phyloP scores from a whole-genome alignment of 148 eudicot species.

The Silene latifolia region DNA sequence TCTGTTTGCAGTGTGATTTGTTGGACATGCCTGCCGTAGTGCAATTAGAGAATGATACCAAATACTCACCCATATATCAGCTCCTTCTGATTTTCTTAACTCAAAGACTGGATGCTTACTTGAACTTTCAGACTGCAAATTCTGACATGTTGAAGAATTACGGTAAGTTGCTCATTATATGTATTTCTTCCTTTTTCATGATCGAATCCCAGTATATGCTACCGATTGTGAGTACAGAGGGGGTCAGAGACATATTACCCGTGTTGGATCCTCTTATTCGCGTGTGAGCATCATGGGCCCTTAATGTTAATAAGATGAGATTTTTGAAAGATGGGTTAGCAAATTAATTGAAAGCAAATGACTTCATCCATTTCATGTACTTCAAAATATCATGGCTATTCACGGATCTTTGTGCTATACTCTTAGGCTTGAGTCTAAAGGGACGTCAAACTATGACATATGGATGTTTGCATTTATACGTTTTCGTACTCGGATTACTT shows the following conservation, averaged over 20 bases:
- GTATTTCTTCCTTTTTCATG: neutral
- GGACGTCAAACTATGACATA: too few relatives aligned
- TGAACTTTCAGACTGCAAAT: conserved; percentile 64
- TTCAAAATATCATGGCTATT: too few relatives aligned
- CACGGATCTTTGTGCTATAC: too few relatives aligned
- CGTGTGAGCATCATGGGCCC: too few relatives aligned
- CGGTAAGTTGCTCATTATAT: conserved; percentile 39
- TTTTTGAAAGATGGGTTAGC: too few relatives aligned
- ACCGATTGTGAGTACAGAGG: neutral
- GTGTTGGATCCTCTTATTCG: too few relatives aligned
- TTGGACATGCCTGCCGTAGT: conserved; percentile 79
- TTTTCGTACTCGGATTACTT: too few relatives aligned
- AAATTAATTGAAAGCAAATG: too few relatives aligned
- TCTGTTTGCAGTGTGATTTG: conserved; percentile 69
- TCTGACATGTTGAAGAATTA: conserved; percentile 48
- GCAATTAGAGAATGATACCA: conserved; percentile 81
- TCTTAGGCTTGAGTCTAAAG: too few relatives aligned
- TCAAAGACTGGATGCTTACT: conserved; percentile 72
- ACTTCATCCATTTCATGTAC: too few relatives aligned
- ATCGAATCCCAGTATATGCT: neutral
- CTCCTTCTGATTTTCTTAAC: conserved; percentile 77
- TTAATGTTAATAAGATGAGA: too few relatives aligned
- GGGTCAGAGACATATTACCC: neutral
- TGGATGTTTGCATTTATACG: too few relatives aligned
- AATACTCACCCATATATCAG: conserved; percentile 60